Conservation (phyloP, 345 rosid species). For the Citrus unshiu region DNA sequence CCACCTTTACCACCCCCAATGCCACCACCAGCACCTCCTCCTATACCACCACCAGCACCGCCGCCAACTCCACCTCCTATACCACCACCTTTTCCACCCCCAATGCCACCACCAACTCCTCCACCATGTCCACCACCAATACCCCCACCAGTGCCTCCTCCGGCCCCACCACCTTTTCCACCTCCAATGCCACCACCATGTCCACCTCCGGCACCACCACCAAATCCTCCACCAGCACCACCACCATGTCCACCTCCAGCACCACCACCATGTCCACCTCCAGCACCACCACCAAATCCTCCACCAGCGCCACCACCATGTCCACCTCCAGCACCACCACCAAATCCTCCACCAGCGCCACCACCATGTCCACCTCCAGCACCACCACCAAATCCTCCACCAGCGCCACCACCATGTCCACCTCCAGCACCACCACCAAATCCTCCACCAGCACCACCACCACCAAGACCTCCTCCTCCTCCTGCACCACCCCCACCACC, state of each 20-base stretch:
- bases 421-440: constrained; percentile 10
- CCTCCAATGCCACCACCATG: background rate
- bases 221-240: background rate
- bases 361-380: constrained; percentile 10
- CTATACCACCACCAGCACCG: background rate
- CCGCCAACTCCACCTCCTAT: constrained; percentile 13
- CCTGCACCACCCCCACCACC: constrained; percentile 11
- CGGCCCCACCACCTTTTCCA: no score
- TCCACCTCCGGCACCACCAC: background rate
- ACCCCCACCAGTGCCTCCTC: background rate
- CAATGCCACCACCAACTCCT: background rate
- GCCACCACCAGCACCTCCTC: constrained; percentile 7
- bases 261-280: background rate
- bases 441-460: background rate
- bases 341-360: constrained; percentile 26
- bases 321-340: constrained; percentile 2
- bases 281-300: background rate
- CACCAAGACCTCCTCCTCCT: background rate
- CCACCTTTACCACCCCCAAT: constrained; percentile 18
- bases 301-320: background rate
- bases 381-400: background rate
- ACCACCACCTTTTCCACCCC: background rate
- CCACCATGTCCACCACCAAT: background rate
- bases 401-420: constrained; percentile 9
- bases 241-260: constrained; percentile 1